Percentiles rank a stretch among this genome's conserved stretches.
These are phyloP conservation scores for Collybiopsis confluens DNA, from an alignment of 768 basidiomycete species.

Conservation along the genomic window DNA sequence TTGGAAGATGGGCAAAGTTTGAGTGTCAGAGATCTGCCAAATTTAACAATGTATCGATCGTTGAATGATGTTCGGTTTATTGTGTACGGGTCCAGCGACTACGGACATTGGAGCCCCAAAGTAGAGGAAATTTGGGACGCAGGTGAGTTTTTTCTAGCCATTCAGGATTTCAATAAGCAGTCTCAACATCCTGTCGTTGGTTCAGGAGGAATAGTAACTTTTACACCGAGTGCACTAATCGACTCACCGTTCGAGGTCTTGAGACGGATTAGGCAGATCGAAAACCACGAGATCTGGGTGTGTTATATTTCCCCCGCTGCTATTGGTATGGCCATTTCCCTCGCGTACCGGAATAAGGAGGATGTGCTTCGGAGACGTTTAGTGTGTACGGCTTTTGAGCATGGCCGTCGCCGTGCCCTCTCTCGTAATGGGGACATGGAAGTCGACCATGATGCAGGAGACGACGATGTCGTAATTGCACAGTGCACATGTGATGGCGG, in stretches of 20 bases:
- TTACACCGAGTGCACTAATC: slow-evolving; percentile 57
- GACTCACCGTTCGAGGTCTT: slow-evolving; percentile 47
- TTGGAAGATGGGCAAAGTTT: too few species aligned
- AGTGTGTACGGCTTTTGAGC: neutral
- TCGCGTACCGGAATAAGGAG: slow-evolving; percentile 24
- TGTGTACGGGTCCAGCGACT: too few species aligned
- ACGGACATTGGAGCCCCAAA: too few species aligned
- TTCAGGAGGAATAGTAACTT: slow-evolving; percentile 77
- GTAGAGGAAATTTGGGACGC: too few species aligned
- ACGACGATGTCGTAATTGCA: neutral
- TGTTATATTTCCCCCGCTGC: slow-evolving; percentile 65
- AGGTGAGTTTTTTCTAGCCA: too few species aligned
- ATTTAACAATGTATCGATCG: too few species aligned
- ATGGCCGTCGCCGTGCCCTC: neutral
- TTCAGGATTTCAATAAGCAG: too few species aligned
- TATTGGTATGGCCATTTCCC: slow-evolving; percentile 49
- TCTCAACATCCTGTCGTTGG: too few species aligned
- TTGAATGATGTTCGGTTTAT: too few species aligned
- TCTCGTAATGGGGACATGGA: slow-evolving; percentile 32
- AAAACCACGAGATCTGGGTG: slow-evolving; percentile 63
- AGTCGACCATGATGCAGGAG: slow-evolving; percentile 29
- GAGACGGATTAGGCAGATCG: slow-evolving; percentile 45
- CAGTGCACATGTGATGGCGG: slow-evolving; percentile 13
- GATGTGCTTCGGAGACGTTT: neutral
- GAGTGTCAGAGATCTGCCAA: too few species aligned